Conservation (phyloP, 83 land plant species). For the Diphasiastrum complanatum region DNA sequence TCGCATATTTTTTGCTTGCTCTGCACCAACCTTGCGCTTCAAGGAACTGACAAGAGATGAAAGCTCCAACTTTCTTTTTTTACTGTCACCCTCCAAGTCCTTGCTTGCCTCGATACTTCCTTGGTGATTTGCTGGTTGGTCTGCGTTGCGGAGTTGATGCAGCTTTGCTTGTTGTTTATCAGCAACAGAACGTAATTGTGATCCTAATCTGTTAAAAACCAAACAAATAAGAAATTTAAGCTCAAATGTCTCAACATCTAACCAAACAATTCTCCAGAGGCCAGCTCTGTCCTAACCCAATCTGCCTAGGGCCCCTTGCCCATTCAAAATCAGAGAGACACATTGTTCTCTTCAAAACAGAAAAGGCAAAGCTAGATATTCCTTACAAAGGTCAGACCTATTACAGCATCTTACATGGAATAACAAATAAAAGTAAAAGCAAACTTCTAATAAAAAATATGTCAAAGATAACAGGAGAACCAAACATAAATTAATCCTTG, state of each 20-base stretch:
- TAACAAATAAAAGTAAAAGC: too few species aligned
- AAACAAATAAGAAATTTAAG: neutral
- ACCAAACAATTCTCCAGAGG: neutral
- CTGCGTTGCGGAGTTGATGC: conserved; percentile 10
- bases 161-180: conserved; percentile 30
- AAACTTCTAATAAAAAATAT: too few species aligned
- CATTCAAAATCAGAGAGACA: too few species aligned
- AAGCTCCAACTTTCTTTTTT: conserved; percentile 53
- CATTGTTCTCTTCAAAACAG: too few species aligned
- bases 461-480: too few species aligned
- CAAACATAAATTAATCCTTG: neutral
- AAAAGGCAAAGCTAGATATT: too few species aligned
- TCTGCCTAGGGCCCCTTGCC: too few species aligned
- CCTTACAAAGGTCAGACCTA: too few species aligned
- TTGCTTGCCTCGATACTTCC: neutral
- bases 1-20: too few species aligned
- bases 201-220: conserved; percentile 29
- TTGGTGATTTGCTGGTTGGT: conserved; percentile 1
- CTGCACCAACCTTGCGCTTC: conserved; percentile 51
- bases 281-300: too few species aligned
- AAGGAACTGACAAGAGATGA: conserved; percentile 57
- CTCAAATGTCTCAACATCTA: neutral
- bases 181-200: conserved; percentile 34
- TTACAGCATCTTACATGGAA: too few species aligned
- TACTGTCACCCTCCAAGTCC: conserved; percentile 8